phyloP scores from a whole-genome alignment of 306 rosid genomes.

The Inga leiocalycina region DNA sequence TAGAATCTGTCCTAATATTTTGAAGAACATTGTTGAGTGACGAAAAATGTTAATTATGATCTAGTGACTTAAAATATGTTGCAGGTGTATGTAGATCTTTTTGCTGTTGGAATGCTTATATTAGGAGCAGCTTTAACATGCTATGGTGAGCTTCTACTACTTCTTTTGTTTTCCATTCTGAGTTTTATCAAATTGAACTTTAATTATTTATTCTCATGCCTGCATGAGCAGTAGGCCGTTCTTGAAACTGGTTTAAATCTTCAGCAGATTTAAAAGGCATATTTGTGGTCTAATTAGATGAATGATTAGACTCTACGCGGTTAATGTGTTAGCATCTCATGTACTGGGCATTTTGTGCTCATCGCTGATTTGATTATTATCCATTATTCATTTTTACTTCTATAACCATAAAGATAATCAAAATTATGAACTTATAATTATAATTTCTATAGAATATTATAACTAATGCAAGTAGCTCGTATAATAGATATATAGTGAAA shows the following conservation, averaged over 20 bases:
- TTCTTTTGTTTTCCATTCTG: constrained; percentile 32
- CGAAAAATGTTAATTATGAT: constrained; percentile 8
- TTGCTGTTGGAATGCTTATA: constrained; percentile 67
- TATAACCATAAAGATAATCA: not conserved
- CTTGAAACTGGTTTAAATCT: not conserved
- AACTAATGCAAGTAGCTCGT: not conserved
- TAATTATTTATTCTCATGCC: not conserved
- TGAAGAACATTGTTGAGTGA: not conserved
- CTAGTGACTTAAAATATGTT: constrained; percentile 40
- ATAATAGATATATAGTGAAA: not conserved
- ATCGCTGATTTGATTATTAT: not conserved
- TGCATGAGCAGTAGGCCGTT: not conserved
- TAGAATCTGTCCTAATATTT: not conserved
- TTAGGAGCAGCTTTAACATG: constrained; percentile 83
- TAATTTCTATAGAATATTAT: not conserved
- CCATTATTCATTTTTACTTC: not conserved
- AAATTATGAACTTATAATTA: not conserved
- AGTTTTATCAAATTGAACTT: constrained; percentile 9
- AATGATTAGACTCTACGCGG: constrained; percentile 12
- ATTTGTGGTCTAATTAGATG: constrained; percentile 21
- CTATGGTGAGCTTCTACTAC: constrained; percentile 63
- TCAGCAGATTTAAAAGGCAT: constrained; percentile 7
- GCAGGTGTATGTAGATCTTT: constrained; percentile 85
- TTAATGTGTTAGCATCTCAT: constrained; percentile 1
- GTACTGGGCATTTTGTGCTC: not conserved